These are phyloP conservation scores for Boeremia exigua DNA, from an alignment of 2,329 filamentous ascomycete species.

Conservation along the genomic window DNA sequence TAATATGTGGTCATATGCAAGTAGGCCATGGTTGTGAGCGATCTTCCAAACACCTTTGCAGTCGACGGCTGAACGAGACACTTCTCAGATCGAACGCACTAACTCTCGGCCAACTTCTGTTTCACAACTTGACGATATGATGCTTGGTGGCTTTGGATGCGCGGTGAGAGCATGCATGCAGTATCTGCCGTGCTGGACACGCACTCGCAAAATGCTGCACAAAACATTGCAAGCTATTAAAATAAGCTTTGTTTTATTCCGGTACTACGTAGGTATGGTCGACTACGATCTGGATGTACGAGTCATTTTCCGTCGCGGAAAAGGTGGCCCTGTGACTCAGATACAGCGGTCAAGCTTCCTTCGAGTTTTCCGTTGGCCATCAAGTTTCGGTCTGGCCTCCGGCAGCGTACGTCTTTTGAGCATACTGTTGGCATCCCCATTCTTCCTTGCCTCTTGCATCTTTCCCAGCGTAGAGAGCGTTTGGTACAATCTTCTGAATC, in stretches of 20 bases:
- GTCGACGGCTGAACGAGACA: too few species aligned
- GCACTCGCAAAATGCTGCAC: neutral
- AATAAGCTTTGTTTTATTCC: neutral
- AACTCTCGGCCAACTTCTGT: too few species aligned
- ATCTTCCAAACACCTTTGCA: too few species aligned
- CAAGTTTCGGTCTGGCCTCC: neutral
- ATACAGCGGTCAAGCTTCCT: neutral
- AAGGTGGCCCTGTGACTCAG: conserved; percentile 2
- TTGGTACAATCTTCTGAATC: conserved; percentile 32
- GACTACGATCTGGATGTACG: too few species aligned
- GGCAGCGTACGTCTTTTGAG: neutral
- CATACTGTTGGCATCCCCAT: neutral
- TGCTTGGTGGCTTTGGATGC: neutral
- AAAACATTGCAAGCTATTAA: neutral
- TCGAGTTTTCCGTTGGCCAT: neutral
- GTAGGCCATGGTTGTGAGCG: too few species aligned
- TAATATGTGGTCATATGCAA: neutral
- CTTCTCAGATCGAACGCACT: too few species aligned
- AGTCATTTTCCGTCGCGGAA: too few species aligned
- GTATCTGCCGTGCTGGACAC: neutral
- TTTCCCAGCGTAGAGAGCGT: conserved; percentile 36
- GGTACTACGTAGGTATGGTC: neutral
- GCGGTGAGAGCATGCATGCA: neutral
- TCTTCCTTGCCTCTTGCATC: neutral
- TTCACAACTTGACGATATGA: too few species aligned